Conservation (phyloP, 208 protist genomes). For the Crithidia fasciculata region DNA sequence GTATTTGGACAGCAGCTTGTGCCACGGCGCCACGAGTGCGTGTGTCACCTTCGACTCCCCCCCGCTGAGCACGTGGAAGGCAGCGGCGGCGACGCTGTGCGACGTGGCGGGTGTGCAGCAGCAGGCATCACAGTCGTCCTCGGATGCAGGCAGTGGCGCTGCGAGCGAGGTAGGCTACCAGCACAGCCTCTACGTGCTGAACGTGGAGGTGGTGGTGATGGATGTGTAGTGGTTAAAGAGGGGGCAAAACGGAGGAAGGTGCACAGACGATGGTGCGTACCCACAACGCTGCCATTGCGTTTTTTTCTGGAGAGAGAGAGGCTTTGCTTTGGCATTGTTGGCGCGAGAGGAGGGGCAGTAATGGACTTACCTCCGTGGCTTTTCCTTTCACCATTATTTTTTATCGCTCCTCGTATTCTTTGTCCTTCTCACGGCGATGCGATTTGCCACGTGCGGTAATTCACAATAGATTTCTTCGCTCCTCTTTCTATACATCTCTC, state of each 20-base stretch:
- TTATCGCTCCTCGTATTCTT: too few species aligned
- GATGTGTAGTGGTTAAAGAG: slow-evolving; percentile 11
- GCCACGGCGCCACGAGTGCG: slow-evolving; percentile 56
- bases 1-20: slow-evolving; percentile 58
- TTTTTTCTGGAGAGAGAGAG: too few species aligned
- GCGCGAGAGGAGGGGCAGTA: too few species aligned
- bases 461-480: too few species aligned
- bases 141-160: not conserved
- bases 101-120: slow-evolving; percentile 3
- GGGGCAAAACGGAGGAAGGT: not conserved
- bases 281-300: too few species aligned
- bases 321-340: too few species aligned
- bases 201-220: slow-evolving; percentile 68
- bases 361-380: too few species aligned
- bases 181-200: slow-evolving; percentile 47
- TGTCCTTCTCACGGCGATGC: too few species aligned
- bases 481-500: too few species aligned
- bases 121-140: slow-evolving; percentile 1
- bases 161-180: not conserved
- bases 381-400: too few species aligned
- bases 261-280: not conserved
- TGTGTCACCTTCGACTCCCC: slow-evolving; percentile 75
- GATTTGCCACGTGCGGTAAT: too few species aligned
- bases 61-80: slow-evolving; percentile 62
- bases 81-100: slow-evolving; percentile 14